A percentile compares a stretch with the other conserved stretches of the same genome.
These are phyloP conservation scores for Ephemerocybe angulata DNA, from an alignment of 768 basidiomycete genomes.

Conservation along the genomic window DNA sequence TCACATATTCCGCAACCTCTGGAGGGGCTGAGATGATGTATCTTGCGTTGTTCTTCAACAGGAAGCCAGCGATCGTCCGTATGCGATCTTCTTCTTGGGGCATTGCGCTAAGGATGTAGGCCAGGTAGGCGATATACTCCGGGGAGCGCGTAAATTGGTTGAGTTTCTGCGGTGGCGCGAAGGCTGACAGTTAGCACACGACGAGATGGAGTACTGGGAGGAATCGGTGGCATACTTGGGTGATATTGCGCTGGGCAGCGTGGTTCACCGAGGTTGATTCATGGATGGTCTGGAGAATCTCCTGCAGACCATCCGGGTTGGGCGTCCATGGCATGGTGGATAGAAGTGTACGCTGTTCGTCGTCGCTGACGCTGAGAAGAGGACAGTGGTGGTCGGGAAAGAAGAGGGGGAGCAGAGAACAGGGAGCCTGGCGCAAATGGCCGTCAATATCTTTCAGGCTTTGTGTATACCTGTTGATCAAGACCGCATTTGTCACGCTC, in stretches of 20 bases:
- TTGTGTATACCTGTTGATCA: conserved; percentile 25
- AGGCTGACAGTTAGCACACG: conserved; percentile 16
- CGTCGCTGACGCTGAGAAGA: conserved; percentile 17
- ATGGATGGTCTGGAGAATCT: conserved; percentile 88
- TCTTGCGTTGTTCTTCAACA: conserved; percentile 93
- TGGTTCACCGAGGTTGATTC: conserved; percentile 81
- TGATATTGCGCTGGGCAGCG: conserved; percentile 75
- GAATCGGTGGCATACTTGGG: conserved; percentile 53
- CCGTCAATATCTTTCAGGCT: conserved; percentile 29
- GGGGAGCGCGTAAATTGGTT: conserved; percentile 83
- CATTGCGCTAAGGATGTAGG: conserved; percentile 82
- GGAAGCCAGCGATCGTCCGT: conserved; percentile 91
- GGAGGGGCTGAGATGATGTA: conserved; percentile 66
- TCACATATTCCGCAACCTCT: conserved; percentile 69
- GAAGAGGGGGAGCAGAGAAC: conserved; percentile 16
- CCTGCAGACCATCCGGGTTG: conserved; percentile 79
- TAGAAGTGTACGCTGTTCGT: conserved; percentile 12
- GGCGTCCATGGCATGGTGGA: conserved; percentile 77
- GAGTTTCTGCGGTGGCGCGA: conserved; percentile 59
- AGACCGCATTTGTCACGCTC: conserved; percentile 12
- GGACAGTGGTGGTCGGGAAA: conserved; percentile 21
- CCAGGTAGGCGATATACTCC: conserved; percentile 94
- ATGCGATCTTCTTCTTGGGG: conserved; percentile 87
- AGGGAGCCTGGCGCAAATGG: conserved; percentile 9
- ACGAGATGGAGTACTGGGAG: conserved; percentile 13